A percentile compares a stretch with the other conserved stretches of the same genome.
Conservation (phyloP, 345 rosid genomes). For the Populus nigra region DNA sequence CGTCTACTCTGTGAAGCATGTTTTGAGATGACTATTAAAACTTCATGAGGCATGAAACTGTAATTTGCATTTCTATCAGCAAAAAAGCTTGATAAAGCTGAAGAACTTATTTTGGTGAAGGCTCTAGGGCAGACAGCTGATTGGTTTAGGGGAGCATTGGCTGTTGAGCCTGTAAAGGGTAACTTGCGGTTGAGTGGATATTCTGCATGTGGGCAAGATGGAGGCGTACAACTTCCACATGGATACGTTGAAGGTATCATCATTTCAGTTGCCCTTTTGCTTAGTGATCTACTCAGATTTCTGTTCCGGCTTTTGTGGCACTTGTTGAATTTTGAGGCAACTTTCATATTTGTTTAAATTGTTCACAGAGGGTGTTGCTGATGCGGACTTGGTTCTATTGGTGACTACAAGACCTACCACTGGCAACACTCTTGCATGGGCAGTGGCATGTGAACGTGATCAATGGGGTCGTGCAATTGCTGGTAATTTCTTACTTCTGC, state of each 20-base stretch:
- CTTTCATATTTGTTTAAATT: slow-evolving; percentile 6
- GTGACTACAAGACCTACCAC: slow-evolving; percentile 99
- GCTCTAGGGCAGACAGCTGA: slow-evolving; percentile 92
- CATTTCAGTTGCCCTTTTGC: slow-evolving; percentile 8
- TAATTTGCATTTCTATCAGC: neutral
- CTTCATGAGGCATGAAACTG: neutral
- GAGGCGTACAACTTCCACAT: slow-evolving; percentile 97
- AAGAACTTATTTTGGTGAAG: slow-evolving; percentile 41
- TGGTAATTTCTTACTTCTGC: slow-evolving; percentile 41
- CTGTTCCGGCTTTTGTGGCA: neutral
- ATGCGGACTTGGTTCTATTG: slow-evolving; percentile 88
- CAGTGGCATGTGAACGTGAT: slow-evolving; percentile 98
- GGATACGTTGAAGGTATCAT: slow-evolving; percentile 85
- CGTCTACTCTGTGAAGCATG: neutral
- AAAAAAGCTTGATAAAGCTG: slow-evolving; percentile 3
- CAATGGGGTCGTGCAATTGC: slow-evolving; percentile 99
- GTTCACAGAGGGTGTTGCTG: slow-evolving; percentile 75
- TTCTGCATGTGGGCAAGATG: slow-evolving; percentile 99
- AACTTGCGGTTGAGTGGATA: slow-evolving; percentile 95
- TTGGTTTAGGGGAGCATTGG: slow-evolving; percentile 88
- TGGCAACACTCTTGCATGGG: slow-evolving; percentile 99
- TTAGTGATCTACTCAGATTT: slow-evolving; percentile 3
- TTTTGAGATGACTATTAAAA: neutral
- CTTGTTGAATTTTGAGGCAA: slow-evolving; percentile 1
- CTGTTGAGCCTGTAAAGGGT: slow-evolving; percentile 98